phyloP scores from a whole-genome alignment of 768 basidiomycete genomes.

The Mycena latifolia region DNA sequence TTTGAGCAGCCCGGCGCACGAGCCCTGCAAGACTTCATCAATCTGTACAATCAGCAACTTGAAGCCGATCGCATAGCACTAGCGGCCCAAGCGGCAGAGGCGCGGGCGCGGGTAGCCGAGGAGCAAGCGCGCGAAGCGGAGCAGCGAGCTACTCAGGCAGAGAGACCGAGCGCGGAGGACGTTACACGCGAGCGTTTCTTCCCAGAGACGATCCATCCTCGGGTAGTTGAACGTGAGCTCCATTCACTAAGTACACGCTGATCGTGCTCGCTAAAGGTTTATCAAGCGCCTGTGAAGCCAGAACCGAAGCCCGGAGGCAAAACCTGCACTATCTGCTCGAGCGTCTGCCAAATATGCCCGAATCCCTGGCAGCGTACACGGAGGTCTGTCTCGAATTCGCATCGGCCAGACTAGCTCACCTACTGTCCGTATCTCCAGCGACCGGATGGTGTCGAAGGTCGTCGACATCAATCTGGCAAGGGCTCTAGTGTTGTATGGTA shows the following conservation, averaged over 20 bases:
- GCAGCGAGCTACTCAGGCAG: constrained; percentile 9
- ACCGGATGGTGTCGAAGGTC: constrained; percentile 9
- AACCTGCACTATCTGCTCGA: constrained; percentile 16
- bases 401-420: neutral
- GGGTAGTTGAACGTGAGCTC: constrained; percentile 15
- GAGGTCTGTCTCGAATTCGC: neutral
- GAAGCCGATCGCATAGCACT: constrained; percentile 7
- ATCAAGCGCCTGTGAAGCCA: constrained; percentile 13
- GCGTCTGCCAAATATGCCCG: constrained; percentile 14
- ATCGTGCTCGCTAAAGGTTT: neutral
- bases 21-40: constrained; percentile 28
- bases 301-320: neutral
- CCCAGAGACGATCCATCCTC: neutral
- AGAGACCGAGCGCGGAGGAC: constrained; percentile 8
- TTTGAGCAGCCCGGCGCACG: constrained; percentile 33
- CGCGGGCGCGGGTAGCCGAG: constrained; percentile 6
- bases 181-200: constrained; percentile 18
- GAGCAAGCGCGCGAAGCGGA: constrained; percentile 16
- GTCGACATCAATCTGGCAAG: neutral
- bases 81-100: constrained; percentile 18
- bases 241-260: neutral
- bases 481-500: constrained; percentile 8
- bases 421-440: constrained; percentile 1
- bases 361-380: constrained; percentile 34
- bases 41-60: constrained; percentile 17